Percentiles rank a stretch among this genome's conserved stretches.
These are phyloP conservation scores for Hansenula sp. DNA, from an alignment of 1,139 yeast genomes.

Conservation along the genomic window DNA sequence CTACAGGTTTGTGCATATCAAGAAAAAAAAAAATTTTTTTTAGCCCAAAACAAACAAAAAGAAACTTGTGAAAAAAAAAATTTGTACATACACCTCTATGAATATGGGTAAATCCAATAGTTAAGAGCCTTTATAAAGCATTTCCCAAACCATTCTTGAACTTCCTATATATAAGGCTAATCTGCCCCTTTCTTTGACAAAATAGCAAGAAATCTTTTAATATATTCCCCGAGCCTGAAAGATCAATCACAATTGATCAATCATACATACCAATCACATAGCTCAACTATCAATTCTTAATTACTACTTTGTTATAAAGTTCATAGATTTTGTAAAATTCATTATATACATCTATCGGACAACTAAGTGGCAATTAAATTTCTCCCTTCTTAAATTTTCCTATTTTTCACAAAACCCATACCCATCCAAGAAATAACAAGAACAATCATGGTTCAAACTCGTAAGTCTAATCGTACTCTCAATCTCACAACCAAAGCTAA, in stretches of 20 bases:
- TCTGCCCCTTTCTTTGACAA: not conserved
- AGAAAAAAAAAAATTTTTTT: constrained; percentile 1
- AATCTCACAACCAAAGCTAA: constrained; percentile 23
- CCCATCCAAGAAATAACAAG: not conserved
- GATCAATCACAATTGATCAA: constrained; percentile 1
- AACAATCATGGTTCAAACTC: constrained; percentile 17
- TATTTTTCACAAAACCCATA: not conserved
- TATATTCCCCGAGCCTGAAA: too few relatives aligned
- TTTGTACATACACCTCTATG: constrained; percentile 1
- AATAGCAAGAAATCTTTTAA: not conserved
- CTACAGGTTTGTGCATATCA: not conserved
- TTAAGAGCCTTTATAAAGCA: not conserved
- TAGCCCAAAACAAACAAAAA: constrained; percentile 1
- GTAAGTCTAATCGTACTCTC: constrained; percentile 24
- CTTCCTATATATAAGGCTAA: not conserved
- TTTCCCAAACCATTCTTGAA: not conserved
- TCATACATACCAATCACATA: not conserved
- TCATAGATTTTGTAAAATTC: not conserved
- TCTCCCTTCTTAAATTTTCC: not conserved
- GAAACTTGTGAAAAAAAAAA: constrained; percentile 1
- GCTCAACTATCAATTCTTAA: too few relatives aligned
- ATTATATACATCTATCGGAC: not conserved
- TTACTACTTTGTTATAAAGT: not conserved
- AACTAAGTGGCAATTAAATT: not conserved
- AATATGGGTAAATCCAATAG: constrained; percentile 1